These are phyloP conservation scores for Cryphonectria parasitica DNA, from an alignment of 2,329 filamentous ascomycete genomes.

Conservation along the genomic window DNA sequence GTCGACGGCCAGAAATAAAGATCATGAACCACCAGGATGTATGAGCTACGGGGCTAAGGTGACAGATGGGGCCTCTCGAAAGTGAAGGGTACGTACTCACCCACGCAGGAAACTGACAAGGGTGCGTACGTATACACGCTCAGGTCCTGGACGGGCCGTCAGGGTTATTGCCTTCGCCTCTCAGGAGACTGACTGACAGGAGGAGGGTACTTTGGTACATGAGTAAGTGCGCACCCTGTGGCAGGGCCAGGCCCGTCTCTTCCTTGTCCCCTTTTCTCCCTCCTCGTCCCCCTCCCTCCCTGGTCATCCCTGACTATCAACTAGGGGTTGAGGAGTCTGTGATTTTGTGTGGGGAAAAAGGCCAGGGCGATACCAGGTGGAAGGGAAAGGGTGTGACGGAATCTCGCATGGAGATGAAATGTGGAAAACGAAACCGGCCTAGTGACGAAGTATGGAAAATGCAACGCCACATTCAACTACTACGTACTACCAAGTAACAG, in stretches of 20 bases:
- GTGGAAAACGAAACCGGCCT: slow-evolving; percentile 8
- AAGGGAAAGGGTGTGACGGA: not conserved
- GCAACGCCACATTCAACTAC: not conserved
- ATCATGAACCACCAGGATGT: slow-evolving; percentile 8
- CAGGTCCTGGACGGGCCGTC: slow-evolving; percentile 10
- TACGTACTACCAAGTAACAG: not conserved
- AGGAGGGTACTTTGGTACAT: not conserved
- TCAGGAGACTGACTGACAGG: too few species aligned
- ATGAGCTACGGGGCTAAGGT: slow-evolving; percentile 21
- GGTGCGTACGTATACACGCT: not conserved
- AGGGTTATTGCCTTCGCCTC: slow-evolving; percentile 21
- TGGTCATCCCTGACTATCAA: slow-evolving; percentile 30
- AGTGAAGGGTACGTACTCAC: not conserved
- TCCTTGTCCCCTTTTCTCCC: not conserved
- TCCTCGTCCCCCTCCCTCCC: not conserved
- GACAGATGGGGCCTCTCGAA: slow-evolving; percentile 8
- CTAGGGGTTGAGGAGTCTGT: slow-evolving; percentile 2
- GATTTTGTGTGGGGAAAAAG: not conserved
- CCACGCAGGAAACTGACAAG: not conserved
- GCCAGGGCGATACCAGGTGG: not conserved
- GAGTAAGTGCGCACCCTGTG: not conserved
- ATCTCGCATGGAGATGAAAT: slow-evolving; percentile 19
- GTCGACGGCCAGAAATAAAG: slow-evolving; percentile 17
- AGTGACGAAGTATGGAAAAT: not conserved
- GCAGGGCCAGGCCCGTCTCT: slow-evolving; percentile 12